phyloP scores from a whole-genome alignment of 257 asterid species.

The Lantana camara region DNA sequence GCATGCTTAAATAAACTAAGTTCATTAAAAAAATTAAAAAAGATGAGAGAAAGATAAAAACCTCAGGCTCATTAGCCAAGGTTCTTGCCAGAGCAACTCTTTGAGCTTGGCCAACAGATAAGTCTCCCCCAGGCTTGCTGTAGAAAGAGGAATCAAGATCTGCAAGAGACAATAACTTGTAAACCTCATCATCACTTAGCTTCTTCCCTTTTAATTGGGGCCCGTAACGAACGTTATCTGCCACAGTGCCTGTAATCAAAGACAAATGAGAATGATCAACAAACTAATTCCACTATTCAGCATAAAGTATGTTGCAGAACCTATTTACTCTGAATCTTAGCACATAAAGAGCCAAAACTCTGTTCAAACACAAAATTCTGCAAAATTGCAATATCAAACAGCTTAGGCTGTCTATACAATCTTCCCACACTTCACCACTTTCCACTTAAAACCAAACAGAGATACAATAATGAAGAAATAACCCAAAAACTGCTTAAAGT shows the following conservation, averaged over 20 bases:
- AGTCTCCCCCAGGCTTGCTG: constrained; percentile 48
- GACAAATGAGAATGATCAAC: background rate
- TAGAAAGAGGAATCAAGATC: constrained; percentile 58
- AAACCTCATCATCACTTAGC: constrained; percentile 48
- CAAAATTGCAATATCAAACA: constrained; percentile 1
- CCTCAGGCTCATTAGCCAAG: constrained; percentile 81
- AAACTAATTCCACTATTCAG: background rate
- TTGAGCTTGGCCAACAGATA: constrained; percentile 76
- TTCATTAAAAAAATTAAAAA: too few relatives aligned
- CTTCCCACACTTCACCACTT: background rate
- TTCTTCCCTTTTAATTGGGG: constrained; percentile 59
- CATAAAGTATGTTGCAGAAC: background rate
- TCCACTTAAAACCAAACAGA: constrained; percentile 2
- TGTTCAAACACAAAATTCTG: too few relatives aligned
- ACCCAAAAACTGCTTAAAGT: background rate
- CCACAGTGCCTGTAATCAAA: constrained; percentile 50
- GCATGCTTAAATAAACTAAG: too few relatives aligned
- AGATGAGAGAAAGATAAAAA: background rate
- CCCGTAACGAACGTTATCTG: constrained; percentile 63
- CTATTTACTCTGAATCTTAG: background rate
- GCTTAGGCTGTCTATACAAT: too few relatives aligned
- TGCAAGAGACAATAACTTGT: constrained; percentile 52
- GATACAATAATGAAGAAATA: too few relatives aligned
- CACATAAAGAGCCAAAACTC: background rate
- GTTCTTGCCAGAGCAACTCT: constrained; percentile 70